Evolutionary conservation across 768 basidiomycete species (phyloP).

Genomic region (Pholiota molesta): DNA sequence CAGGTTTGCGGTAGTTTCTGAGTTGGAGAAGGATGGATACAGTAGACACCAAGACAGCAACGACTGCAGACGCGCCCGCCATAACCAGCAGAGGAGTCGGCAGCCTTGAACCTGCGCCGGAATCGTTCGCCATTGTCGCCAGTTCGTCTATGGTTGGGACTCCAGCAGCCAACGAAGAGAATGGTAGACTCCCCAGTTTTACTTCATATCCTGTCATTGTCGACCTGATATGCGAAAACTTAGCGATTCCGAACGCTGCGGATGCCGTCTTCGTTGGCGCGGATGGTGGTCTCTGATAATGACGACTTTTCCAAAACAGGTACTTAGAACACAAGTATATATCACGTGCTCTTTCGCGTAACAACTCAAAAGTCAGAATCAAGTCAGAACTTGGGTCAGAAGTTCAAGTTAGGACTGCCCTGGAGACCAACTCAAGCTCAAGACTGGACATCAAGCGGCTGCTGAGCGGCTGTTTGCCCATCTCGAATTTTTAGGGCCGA

Average conservation of each 20-base stretch:
- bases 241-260: neutral
- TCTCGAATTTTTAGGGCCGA: no score
- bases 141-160: neutral
- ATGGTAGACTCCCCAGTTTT: neutral
- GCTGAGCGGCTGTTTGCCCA: no score
- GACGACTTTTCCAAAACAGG: neutral
- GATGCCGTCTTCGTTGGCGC: neutral
- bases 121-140: conserved; percentile 16
- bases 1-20: conserved; percentile 84
- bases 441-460: no score
- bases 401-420: no score
- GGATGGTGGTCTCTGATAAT: neutral
- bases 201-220: neutral
- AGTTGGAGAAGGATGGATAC: conserved; percentile 81
- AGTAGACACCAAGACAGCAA: conserved; percentile 74
- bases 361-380: no score
- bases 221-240: neutral
- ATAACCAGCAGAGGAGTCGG: conserved; percentile 58
- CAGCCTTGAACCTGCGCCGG: conserved; percentile 63
- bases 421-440: no score
- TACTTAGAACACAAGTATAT: neutral
- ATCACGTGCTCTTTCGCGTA: neutral
- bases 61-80: conserved; percentile 62
- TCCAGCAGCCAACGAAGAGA: neutral
- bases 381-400: no score